Evolutionary conservation across 352 stramenopile genomes (phyloP).

Genomic region (Phytophthora fragariae): DNA sequence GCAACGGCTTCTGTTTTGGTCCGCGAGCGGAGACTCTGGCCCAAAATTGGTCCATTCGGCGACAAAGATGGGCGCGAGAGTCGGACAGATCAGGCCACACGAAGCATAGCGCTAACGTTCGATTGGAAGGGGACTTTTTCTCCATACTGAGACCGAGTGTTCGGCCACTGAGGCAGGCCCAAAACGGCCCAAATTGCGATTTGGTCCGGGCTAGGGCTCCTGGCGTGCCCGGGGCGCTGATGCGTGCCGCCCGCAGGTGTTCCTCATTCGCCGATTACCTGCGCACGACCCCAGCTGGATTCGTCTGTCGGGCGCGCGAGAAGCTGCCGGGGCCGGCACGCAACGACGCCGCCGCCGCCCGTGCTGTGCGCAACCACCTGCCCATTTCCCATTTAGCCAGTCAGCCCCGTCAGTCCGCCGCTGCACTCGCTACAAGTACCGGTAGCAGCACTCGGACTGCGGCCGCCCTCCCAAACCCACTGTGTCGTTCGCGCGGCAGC

Average conservation of each 20-base stretch:
- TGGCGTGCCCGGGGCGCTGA: slow-evolving; percentile 23
- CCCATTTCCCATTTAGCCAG: slow-evolving; percentile 44
- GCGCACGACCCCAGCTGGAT: slow-evolving; percentile 34
- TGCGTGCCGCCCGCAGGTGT: slow-evolving; percentile 17
- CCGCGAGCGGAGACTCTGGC: slow-evolving; percentile 2
- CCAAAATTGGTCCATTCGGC: slow-evolving; percentile 9
- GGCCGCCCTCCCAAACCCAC: background rate
- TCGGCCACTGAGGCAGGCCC: slow-evolving; percentile 12
- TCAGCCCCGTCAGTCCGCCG: background rate
- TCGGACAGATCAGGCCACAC: slow-evolving; percentile 22
- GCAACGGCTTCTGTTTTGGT: slow-evolving; percentile 26
- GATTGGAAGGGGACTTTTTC: slow-evolving; percentile 34
- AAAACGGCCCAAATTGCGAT: slow-evolving; percentile 11
- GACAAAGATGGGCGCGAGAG: slow-evolving; percentile 23
- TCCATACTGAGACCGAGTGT: background rate
- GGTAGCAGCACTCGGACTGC: background rate
- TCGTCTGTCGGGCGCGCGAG: slow-evolving; percentile 28
- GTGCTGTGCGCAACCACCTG: slow-evolving; percentile 17
- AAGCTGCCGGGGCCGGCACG: slow-evolving; percentile 9
- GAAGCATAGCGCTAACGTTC: slow-evolving; percentile 35
- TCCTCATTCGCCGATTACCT: slow-evolving; percentile 44
- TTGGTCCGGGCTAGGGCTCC: slow-evolving; percentile 10
- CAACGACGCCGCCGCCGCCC: slow-evolving; percentile 5
- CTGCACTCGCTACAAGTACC: too few species aligned
- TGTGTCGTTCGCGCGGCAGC: background rate